phyloP scores from a whole-genome alignment of 2,329 filamentous ascomycete species.

The Fusarium camptoceras region DNA sequence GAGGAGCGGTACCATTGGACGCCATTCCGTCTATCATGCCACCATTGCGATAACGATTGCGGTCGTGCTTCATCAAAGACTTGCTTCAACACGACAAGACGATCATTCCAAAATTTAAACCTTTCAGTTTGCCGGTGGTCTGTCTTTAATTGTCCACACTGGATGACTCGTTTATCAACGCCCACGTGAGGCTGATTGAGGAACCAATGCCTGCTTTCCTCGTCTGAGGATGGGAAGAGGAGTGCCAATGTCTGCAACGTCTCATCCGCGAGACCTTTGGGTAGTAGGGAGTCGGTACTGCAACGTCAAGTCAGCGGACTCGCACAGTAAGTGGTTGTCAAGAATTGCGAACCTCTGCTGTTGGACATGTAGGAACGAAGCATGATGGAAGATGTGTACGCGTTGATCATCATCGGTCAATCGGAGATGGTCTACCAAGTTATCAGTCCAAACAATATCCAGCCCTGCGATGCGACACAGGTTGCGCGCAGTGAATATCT shows the following conservation, averaged over 20 bases:
- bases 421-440: background rate
- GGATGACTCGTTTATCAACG: background rate
- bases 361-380: background rate
- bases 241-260: background rate
- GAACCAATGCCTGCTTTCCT: background rate
- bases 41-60: background rate
- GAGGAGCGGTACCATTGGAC: background rate
- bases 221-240: background rate
- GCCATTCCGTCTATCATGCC: background rate
- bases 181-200: background rate
- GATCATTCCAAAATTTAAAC: constrained; percentile 3
- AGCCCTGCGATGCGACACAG: background rate
- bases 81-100: background rate
- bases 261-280: background rate
- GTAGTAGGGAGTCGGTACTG: background rate
- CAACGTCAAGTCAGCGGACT: background rate
- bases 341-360: background rate
- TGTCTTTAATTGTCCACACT: background rate
- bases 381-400: background rate
- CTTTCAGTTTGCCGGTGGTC: background rate
- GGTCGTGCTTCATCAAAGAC: background rate
- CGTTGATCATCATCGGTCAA: background rate
- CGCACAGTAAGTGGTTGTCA: background rate
- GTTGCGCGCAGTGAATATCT: background rate
- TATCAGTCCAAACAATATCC: background rate